Evolutionary conservation across 371 early-diverging fungal species (phyloP).

Genomic region (Lichtheimia corymbifera): DNA sequence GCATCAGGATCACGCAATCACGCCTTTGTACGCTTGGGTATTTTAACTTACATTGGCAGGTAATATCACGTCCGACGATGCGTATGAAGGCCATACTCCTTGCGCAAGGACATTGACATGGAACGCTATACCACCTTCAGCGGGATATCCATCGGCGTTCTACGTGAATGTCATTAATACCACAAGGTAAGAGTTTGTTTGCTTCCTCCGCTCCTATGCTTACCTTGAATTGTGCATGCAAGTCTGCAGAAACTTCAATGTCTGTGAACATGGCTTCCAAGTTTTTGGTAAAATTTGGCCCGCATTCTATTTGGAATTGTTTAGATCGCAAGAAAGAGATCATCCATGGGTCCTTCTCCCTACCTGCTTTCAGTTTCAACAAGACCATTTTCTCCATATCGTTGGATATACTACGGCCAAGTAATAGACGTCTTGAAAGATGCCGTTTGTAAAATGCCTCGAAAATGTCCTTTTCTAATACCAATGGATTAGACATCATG

Average conservation of each 20-base stretch:
- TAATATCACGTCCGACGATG: conserved; percentile 61
- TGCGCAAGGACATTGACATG: conserved; percentile 82
- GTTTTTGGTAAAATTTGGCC: conserved; percentile 84
- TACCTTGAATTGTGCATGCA: conserved; percentile 62
- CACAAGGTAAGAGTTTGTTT: background rate
- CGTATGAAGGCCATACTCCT: conserved; percentile 90
- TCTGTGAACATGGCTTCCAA: conserved; percentile 95
- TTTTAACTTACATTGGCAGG: conserved; percentile 62
- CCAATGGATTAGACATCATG: background rate
- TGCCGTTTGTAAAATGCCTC: conserved; percentile 94
- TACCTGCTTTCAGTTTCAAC: conserved; percentile 76
- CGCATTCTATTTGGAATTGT: conserved; percentile 69
- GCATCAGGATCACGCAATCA: background rate
- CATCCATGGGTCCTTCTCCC: too few relatives aligned
- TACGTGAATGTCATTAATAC: background rate
- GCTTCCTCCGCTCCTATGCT: background rate
- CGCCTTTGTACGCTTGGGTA: too few relatives aligned
- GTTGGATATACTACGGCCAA: conserved; percentile 72
- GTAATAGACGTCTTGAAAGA: conserved; percentile 85
- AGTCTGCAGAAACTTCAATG: conserved; percentile 77
- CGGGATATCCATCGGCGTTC: conserved; percentile 27
- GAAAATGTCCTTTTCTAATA: conserved; percentile 86
- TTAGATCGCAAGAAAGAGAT: too few relatives aligned
- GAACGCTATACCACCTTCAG: conserved; percentile 67
- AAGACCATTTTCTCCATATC: conserved; percentile 88